A percentile compares a stretch with the other conserved stretches of the same genome.
These are phyloP conservation scores for Lactarius tabidus DNA, from an alignment of 768 basidiomycete genomes.

Conservation along the genomic window DNA sequence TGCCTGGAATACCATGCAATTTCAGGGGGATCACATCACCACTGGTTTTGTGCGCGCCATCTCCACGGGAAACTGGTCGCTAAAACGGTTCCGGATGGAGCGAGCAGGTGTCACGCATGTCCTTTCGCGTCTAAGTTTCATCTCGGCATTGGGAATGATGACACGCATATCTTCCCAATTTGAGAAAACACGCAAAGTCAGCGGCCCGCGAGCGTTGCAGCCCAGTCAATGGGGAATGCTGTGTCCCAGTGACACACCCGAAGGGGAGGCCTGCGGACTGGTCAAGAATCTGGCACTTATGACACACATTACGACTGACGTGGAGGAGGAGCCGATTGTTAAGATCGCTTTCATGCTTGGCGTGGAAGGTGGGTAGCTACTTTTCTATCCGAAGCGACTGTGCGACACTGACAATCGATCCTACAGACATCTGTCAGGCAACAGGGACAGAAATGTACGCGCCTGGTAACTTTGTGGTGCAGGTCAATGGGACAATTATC, in stretches of 20 bases:
- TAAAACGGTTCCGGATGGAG: slow-evolving; percentile 99
- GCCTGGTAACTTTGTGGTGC: slow-evolving; percentile 89
- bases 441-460: slow-evolving; percentile 96
- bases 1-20: slow-evolving; percentile 89
- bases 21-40: slow-evolving; percentile 95
- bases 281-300: slow-evolving; percentile 98
- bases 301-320: slow-evolving; percentile 99
- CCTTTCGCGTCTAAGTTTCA: slow-evolving; percentile 90
- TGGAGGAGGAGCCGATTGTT: slow-evolving; percentile 91
- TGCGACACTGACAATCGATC: not conserved
- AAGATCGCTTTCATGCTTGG: slow-evolving; percentile 92
- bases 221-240: slow-evolving; percentile 99
- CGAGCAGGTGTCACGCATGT: slow-evolving; percentile 98
- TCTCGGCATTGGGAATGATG: slow-evolving; percentile 99
- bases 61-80: slow-evolving; percentile 97
- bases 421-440: slow-evolving; percentile 77
- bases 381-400: not conserved
- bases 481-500: slow-evolving; percentile 94
- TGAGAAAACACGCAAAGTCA: slow-evolving; percentile 98
- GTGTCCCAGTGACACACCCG: slow-evolving; percentile 97
- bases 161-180: slow-evolving; percentile 98
- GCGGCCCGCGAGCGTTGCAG: slow-evolving; percentile 93
- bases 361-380: slow-evolving; percentile 72
- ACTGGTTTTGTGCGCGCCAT: slow-evolving; percentile 95
- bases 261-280: slow-evolving; percentile 98